Evolutionary conservation across 257 asterid genomes (phyloP), one percentile per base, ranked within the genome.

Genomic region (Gentiana straminea): DNA sequence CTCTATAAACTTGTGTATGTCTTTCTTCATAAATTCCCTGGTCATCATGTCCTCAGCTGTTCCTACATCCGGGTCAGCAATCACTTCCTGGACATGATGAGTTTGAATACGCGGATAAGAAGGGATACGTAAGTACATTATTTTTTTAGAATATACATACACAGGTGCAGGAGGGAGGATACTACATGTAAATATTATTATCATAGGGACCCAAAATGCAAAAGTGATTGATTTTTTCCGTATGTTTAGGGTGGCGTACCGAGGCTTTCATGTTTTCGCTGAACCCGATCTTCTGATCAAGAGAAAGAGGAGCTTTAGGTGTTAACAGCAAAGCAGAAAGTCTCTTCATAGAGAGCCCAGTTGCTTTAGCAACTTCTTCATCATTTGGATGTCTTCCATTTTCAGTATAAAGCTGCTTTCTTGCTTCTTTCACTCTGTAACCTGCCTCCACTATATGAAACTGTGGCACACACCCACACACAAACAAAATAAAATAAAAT

Each of bases 381-480:
- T 90, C 80, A 11, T 73, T 45, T 3, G 98, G 92, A 13, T 65
- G 80, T 70, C 85, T 79, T 55, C 96, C 96, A 24, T 77, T 72
- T 69, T 82, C 91, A 34, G 70, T 79, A 53, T 55, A 81, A 44
- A 90, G 62, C 64, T 82, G 91, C 75, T 82, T 90, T 73, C 77
- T 86, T 3, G 98, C 98, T 64, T 90, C 98, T 77, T 84, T 90
- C 58, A 90, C 98, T 83, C 81, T 84, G 58, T 86, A 90, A 12
- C 86, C 71, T 51, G 96, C 95, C 72, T 86, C 95, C 12, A 86
- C 96, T 94, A 84, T 82, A 82, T 90, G 95, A 71, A 81, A 81
- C 96, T 91, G 88, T 12, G 47, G 43, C 15, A 37, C 52, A 24
- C 24, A 24, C 24, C 24, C 24, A 24, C 24, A 24, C 24, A 24